A percentile compares a stretch with the other conserved stretches of the same genome.
Conservation (phyloP, 345 rosid genomes). For the Corchorus capsularis region DNA sequence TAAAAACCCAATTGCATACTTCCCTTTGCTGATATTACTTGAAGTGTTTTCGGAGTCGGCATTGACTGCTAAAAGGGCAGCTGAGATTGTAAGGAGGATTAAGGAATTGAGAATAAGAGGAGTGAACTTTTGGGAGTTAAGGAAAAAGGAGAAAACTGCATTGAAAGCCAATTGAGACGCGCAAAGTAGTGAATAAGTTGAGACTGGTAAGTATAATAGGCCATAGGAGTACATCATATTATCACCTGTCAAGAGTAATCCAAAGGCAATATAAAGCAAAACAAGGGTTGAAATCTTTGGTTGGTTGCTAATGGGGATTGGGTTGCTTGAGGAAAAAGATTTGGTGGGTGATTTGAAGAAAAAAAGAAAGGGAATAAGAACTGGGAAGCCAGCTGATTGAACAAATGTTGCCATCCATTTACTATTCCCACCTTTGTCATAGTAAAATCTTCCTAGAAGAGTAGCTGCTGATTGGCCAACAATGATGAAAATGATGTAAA, state of each 20-base stretch:
- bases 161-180: constrained; percentile 62
- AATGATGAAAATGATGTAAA: constrained; percentile 39
- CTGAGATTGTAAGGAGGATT: constrained; percentile 49
- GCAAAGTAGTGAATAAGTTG: constrained; percentile 56
- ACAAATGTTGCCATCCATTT: constrained; percentile 70
- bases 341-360: constrained; percentile 31
- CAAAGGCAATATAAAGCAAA: constrained; percentile 37
- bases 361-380: constrained; percentile 41
- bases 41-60: constrained; percentile 37
- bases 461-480: constrained; percentile 52
- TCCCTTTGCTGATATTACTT: constrained; percentile 22
- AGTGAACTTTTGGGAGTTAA: constrained; percentile 57
- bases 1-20: constrained; percentile 46
- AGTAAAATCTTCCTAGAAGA: constrained; percentile 54
- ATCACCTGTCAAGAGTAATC: constrained; percentile 47
- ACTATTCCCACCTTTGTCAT: constrained; percentile 62
- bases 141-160: constrained; percentile 49
- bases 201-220: constrained; percentile 54
- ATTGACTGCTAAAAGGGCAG: constrained; percentile 53
- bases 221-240: constrained; percentile 61
- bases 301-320: not conserved
- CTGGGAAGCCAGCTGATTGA: constrained; percentile 63
- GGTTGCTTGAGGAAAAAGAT: not conserved
- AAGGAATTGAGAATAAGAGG: constrained; percentile 49
- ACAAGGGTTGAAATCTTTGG: constrained; percentile 30